Conservation (phyloP, 208 protist species). For the Acanthamoeba healyi region DNA sequence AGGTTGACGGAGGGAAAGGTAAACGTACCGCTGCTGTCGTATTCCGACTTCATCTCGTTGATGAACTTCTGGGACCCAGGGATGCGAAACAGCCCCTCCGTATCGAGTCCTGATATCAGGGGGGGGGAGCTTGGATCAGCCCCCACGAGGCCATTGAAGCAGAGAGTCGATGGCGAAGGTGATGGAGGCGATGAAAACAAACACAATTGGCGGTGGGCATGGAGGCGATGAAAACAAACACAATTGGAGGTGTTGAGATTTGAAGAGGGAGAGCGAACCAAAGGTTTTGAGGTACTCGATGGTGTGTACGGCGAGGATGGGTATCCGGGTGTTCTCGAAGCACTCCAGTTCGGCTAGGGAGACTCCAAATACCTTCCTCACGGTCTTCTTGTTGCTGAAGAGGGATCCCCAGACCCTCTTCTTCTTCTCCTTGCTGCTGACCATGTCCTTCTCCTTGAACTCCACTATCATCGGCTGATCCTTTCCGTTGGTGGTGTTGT, state of each 20-base stretch:
- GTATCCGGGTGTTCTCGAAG: constrained; percentile 17
- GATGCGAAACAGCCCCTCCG: constrained; percentile 49
- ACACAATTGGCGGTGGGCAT: neutral
- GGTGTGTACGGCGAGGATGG: constrained; percentile 8
- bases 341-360: neutral
- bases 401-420: too few species aligned
- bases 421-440: neutral
- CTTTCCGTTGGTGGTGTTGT: neutral
- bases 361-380: constrained; percentile 16
- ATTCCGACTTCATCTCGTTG: constrained; percentile 64
- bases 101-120: neutral
- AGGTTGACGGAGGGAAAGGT: too few species aligned
- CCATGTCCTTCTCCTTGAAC: neutral
- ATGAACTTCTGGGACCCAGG: constrained; percentile 49
- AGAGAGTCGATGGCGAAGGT: too few species aligned
- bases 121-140: too few species aligned
- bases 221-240: neutral
- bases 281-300: constrained; percentile 24
- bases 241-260: neutral
- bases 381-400: constrained; percentile 17
- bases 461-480: neutral
- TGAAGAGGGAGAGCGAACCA: neutral
- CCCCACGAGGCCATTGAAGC: too few species aligned
- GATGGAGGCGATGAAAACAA: neutral
- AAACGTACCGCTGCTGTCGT: constrained; percentile 25